A percentile compares a stretch with the other conserved stretches of the same genome.
Conservation (phyloP, 2,329 filamentous ascomycete genomes). For the Aspergillus nomiae region DNA sequence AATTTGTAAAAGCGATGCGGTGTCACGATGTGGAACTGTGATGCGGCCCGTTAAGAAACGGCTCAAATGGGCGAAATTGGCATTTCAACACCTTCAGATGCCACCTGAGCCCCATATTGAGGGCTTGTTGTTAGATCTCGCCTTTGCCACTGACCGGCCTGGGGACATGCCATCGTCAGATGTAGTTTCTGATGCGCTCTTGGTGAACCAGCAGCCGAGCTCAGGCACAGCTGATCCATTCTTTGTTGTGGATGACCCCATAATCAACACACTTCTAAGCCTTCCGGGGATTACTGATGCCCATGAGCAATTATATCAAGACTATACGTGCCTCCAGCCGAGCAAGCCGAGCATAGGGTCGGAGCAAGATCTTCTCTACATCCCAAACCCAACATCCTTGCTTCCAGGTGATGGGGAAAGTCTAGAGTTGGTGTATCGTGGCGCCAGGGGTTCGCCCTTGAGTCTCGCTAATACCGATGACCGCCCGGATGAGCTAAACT, state of each 20-base stretch:
- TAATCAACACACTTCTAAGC: not conserved
- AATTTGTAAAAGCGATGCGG: constrained; percentile 3
- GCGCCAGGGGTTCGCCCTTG: not conserved
- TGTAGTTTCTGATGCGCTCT: not conserved
- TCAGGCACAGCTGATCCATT: not conserved
- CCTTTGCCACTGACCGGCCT: not conserved
- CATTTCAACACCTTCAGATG: not conserved
- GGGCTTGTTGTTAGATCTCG: not conserved
- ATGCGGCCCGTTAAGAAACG: constrained; percentile 8
- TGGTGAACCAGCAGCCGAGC: not conserved
- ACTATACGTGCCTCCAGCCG: not conserved
- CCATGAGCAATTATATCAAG: not conserved
- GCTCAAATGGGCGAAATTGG: constrained; percentile 4
- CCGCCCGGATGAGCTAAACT: not conserved
- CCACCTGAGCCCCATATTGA: not conserved
- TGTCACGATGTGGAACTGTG: not conserved
- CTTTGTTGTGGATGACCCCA: not conserved
- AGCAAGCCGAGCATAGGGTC: not conserved
- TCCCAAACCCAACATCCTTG: not conserved
- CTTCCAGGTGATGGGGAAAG: not conserved
- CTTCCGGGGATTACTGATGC: not conserved
- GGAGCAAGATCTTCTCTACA: not conserved
- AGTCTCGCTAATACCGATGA: not conserved
- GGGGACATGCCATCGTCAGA: not conserved
- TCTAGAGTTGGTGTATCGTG: not conserved